Percentiles rank a stretch among this genome's conserved stretches.
Evolutionary conservation across 306 rosid species (phyloP).

Genomic region (Comarum palustre): DNA sequence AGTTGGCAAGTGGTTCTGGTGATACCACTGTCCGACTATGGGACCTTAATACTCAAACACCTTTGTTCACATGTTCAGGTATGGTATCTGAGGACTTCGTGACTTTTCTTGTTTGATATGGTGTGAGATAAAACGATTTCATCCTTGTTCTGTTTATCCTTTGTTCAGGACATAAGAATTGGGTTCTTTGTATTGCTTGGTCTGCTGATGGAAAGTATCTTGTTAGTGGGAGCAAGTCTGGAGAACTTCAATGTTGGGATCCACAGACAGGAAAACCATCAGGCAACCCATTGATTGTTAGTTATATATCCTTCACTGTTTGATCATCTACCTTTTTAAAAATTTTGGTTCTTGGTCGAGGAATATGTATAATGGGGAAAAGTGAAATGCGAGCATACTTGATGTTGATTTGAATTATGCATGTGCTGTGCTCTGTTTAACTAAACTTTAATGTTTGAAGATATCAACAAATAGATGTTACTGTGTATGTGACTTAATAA

Average conservation of each 20-base stretch:
- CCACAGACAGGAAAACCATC: constrained; percentile 79
- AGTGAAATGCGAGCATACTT: too few relatives aligned
- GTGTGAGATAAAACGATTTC: constrained; percentile 11
- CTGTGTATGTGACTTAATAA: neutral
- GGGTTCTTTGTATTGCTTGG: constrained; percentile 96
- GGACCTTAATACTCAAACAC: constrained; percentile 90
- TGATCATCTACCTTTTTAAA: neutral
- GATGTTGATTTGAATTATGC: too few relatives aligned
- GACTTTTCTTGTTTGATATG: constrained; percentile 17
- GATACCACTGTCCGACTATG: constrained; percentile 87
- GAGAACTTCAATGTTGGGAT: constrained; percentile 89
- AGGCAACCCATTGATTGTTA: constrained; percentile 66
- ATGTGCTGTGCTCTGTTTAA: neutral
- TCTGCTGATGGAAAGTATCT: constrained; percentile 90
- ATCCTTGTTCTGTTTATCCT: neutral
- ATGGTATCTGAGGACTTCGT: constrained; percentile 21
- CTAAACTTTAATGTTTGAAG: neutral
- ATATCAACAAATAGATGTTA: constrained; percentile 5
- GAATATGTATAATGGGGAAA: neutral
- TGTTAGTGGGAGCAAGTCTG: constrained; percentile 92
- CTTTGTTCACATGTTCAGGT: constrained; percentile 85
- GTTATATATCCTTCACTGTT: constrained; percentile 21
- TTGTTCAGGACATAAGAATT: constrained; percentile 75
- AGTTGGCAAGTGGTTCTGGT: constrained; percentile 95
- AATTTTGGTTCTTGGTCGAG: neutral